Base-by-base conservation (phyloP, 805 yeast genomes). In the Metschnikowia chrysomelidarum region DNA sequence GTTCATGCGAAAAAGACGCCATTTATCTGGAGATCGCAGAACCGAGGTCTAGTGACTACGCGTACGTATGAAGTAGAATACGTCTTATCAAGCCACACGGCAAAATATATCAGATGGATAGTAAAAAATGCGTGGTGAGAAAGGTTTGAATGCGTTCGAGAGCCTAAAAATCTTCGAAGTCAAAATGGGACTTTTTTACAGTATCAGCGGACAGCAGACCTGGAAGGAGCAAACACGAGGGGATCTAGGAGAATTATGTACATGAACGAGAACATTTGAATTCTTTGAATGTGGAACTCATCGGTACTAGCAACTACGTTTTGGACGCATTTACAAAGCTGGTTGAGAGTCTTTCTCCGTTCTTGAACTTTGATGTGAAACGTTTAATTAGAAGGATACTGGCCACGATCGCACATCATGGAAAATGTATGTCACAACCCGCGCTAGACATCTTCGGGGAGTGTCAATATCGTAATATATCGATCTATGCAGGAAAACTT, bases 121-220 rank as follows among this genome's bases (percentile, higher is more conserved):
- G 7, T 13, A 10, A 12, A 28, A 24, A 3, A 3, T 34, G 11
- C 10, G 28, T 8, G 6, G 15, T 3, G 37, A 38, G 11, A 9
- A 29, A 7, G 34, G 34, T 10, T 17, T 37, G 7, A 18, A 20
- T 19, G 14, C 30, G 7, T n/a, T 21, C n/a, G 30, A 27, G 8
- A 24, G 18, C 3, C 31, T 34, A 3, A 20, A 24, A 18, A 22
- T 38, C 15, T 18, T 38, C 16, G 37, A 32, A 14, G 41, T 32
- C 27, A 38, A 38, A 19, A n/a, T 12, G 12, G 41, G 41, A 11
- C 34, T 37, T 12, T 33, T 37, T 5, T 13, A 22, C 9, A 32
- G 21, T 14, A 34, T 38, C 21, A 38, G 24, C 38, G 10, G 38
- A 30, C 9, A 34, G 21, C 19, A 28, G 19, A 9, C 33, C 38